Evolutionary conservation across 495 filamentous ascomycete genomes (phyloP).

Genomic region (Pyrenula massariospora): DNA sequence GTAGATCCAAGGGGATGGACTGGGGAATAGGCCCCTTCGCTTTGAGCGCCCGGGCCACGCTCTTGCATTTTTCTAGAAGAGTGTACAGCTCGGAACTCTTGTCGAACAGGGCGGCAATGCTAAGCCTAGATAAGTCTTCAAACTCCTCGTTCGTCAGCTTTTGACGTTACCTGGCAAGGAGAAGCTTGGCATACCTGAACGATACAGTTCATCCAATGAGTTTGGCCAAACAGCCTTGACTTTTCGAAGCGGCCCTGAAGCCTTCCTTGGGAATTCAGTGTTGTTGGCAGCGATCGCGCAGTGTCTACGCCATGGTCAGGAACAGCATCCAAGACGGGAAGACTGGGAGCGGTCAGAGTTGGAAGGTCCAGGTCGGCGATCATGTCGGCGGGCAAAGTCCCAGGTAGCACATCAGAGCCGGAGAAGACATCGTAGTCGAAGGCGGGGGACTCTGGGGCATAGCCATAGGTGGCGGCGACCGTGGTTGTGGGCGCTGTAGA

Average conservation of each 20-base stretch:
- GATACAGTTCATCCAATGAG: conserved; percentile 18
- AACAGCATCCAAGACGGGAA: too few relatives aligned
- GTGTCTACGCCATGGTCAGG: too few relatives aligned
- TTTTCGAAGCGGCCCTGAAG: too few relatives aligned
- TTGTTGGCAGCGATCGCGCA: not conserved
- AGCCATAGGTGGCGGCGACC: not conserved
- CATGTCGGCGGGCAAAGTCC: too few relatives aligned
- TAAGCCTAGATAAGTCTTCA: too few relatives aligned
- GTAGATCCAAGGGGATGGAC: conserved; percentile 16
- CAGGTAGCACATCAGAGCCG: too few relatives aligned
- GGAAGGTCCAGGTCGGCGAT: too few relatives aligned
- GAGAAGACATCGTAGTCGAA: not conserved
- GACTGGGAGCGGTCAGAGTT: too few relatives aligned
- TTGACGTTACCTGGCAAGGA: not conserved
- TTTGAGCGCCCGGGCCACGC: conserved; percentile 8
- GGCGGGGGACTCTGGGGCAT: not conserved
- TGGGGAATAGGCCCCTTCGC: conserved; percentile 16
- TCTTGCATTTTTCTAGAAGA: not conserved
- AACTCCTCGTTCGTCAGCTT: too few relatives aligned
- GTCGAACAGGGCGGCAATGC: conserved; percentile 5
- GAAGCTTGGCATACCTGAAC: conserved; percentile 16
- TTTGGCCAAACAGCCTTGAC: conserved; percentile 22
- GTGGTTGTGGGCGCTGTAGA: not conserved
- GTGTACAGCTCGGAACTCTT: not conserved
- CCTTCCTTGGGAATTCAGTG: too few relatives aligned